Evolutionary conservation across 768 basidiomycete species (phyloP).

Genomic region (Suillus lakei): DNA sequence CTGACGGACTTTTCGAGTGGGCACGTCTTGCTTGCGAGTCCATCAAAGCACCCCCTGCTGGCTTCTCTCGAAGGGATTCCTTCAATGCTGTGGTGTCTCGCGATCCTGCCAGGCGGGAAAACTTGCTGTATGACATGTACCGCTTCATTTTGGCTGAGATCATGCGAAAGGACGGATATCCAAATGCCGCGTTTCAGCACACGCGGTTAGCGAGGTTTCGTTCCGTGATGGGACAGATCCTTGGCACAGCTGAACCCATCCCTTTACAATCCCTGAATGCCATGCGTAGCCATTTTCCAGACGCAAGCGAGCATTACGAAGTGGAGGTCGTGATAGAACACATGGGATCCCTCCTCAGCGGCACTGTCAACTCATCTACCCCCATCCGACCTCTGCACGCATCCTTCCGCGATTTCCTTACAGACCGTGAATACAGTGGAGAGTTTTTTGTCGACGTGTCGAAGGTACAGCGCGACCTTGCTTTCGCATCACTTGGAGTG

Average conservation of each 20-base stretch:
- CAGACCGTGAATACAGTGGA: not conserved
- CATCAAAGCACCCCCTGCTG: not conserved
- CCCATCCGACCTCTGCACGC: not conserved
- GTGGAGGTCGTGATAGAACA: not conserved
- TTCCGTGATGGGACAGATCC: not conserved
- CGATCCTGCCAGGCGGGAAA: not conserved
- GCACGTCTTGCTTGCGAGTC: not conserved
- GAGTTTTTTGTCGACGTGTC: not conserved
- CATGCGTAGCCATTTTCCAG: not conserved
- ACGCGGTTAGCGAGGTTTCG: not conserved
- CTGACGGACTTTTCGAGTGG: not conserved
- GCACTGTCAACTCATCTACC: not conserved
- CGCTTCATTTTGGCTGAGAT: not conserved
- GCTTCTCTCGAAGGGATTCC: not conserved
- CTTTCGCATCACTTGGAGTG: not conserved
- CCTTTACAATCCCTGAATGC: not conserved
- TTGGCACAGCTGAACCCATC: not conserved
- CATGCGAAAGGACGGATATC: too few species aligned
- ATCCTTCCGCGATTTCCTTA: not conserved
- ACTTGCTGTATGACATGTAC: not conserved
- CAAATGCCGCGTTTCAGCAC: too few species aligned
- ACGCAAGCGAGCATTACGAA: not conserved
- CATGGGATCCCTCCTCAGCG: not conserved
- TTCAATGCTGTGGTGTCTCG: not conserved
- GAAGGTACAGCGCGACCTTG: not conserved